Base-by-base conservation (phyloP, 1,139 yeast genomes). In the Hemisphaericaspora xylanilytica region DNA sequence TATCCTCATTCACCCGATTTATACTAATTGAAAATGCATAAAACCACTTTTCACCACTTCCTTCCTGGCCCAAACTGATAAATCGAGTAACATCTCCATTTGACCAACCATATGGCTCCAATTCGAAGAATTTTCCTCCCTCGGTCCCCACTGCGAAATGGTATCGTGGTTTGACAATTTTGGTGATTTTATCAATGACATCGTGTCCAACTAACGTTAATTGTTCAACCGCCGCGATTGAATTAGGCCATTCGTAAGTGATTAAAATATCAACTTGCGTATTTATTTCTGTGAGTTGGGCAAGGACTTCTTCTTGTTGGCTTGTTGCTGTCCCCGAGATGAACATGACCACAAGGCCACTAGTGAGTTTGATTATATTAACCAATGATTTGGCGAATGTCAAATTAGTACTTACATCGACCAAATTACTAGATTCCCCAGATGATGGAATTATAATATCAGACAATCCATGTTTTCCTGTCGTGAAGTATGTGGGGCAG, bases 41-140 rank as follows among this genome's bases (percentile, higher is more conserved):
- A 45, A 79, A 81, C 90, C 92, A 85, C 58, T 80, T 81, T 3
- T 62, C 63, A 0, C 72, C 73, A 9, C 75, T 63, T 0, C 81
- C 84, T 52, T 74, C 81, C 41, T 70, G 67, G 0, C 78, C 84
- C 35, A 85, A 56, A 53, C 88, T 81, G 16, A 85, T 72, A 50
- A 83, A 84, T 39, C 92, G 65, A 0, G 86, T 76, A 1, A 70
- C 39, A 4, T 46, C 49, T 0, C 58, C 62, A 21, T 63, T 52
- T 13, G 47, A 53, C 86, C 88, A 82, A 34, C 59, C 52, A 48
- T 82, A 84, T 0, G 89, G 84, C 8, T 65, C 60, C 35, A 75
- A 61, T 48, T 85, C 94, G 43, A 65, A 68, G 50, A 73, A 80
- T 28, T 64, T 63, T 0, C 81, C 80, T 1, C 56, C 43, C 5